Evolutionary conservation across 257 asterid genomes (phyloP), one percentile per base, ranked within the genome.

Genomic region (Hygrophila difformis): DNA sequence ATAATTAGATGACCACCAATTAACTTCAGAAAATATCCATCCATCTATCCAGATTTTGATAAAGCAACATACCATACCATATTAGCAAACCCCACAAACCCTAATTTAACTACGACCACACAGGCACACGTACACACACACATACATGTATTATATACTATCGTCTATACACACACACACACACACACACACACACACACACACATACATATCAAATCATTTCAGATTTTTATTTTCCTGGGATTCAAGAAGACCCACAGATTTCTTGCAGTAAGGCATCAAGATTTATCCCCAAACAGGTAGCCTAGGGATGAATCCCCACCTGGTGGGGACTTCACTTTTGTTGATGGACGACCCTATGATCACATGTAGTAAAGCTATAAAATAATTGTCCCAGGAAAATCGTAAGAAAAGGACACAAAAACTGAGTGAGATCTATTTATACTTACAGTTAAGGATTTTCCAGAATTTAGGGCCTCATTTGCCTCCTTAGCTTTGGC

Each of bases 231-330:
- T n/a, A n/a, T n/a, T n/a, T n/a, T n/a, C n/a, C n/a, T n/a, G n/a
- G n/a, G n/a, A n/a, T n/a, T n/a, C n/a, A n/a, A n/a, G n/a, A n/a
- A n/a, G n/a, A n/a, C n/a, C n/a, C n/a, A n/a, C n/a, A n/a, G n/a
- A n/a, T n/a, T n/a, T n/a, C n/a, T n/a, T n/a, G n/a, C n/a, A n/a
- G n/a, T n/a, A n/a, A n/a, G n/a, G n/a, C 31, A 26, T 61, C 62
- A 54, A 20, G 58, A 56, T 59, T 77, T 70, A 39, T 77, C 82
- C 49, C 79, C 77, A 51, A 77, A 77, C 56, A 77, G 50, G 66
- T 74, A 77, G 8, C 82, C 87, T 11, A 77, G 76, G 2, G 82
- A 70, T 29, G 87, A 77, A 53, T 70, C 77, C 49, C 82, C 82
- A 40, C 87, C 87, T 6, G 87, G 82, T 45, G 56, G 72, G 6